These are phyloP conservation scores for Fusarium musae DNA, from an alignment of 2,329 filamentous ascomycete species.

Conservation along the genomic window DNA sequence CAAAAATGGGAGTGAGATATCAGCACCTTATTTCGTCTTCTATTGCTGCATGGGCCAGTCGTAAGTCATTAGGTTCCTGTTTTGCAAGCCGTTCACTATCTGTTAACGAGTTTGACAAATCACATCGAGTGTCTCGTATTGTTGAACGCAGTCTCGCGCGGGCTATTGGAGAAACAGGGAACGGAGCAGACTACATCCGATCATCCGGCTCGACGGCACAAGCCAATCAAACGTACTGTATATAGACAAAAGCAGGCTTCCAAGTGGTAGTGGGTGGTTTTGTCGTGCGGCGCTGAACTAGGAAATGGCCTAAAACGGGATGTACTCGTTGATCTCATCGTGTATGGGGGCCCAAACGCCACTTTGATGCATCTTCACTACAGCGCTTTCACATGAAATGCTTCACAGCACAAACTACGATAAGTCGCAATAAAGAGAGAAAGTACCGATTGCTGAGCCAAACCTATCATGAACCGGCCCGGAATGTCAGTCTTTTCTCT, in stretches of 20 bases:
- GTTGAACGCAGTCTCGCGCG: background rate
- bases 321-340: no score
- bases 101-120: no score
- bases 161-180: no score
- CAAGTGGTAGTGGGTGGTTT: fast-evolving
- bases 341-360: no score
- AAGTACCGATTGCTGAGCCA: no score
- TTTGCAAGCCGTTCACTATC: background rate
- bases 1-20: background rate
- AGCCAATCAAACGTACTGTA: no score
- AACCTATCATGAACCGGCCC: no score
- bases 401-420: no score
- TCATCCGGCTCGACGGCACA: background rate
- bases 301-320: background rate
- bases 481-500: background rate
- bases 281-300: background rate
- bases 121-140: fast-evolving
- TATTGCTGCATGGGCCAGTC: background rate
- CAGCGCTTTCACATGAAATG: no score
- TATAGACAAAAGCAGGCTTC: fast-evolving
- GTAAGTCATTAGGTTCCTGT: fast-evolving
- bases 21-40: background rate
- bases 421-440: no score
- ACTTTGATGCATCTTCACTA: no score
- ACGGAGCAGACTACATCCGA: background rate